phyloP scores from a whole-genome alignment of 2,329 filamentous ascomycete species.

The Mycosphaerella arachidis region DNA sequence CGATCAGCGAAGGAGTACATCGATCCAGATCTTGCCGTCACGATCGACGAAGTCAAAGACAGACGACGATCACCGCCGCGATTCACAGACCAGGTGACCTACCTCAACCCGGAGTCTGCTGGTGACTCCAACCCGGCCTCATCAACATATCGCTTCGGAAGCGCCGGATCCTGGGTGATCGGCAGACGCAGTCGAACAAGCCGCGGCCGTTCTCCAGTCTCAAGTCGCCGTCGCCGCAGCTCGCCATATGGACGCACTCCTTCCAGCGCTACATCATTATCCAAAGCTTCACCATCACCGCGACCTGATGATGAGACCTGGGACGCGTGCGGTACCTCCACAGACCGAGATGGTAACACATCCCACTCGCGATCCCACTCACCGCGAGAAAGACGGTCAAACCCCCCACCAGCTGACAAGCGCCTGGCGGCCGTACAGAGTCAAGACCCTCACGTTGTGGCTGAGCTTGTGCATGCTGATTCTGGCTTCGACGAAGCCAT shows the following conservation, averaged over 20 bases:
- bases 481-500: constrained; percentile 44
- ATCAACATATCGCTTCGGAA: constrained; percentile 41
- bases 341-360: too few species aligned
- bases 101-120: constrained; percentile 21
- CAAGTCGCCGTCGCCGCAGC: constrained; percentile 29
- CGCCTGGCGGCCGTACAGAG: constrained; percentile 3
- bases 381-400: neutral
- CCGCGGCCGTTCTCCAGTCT: constrained; percentile 33
- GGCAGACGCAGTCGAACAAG: constrained; percentile 23
- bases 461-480: constrained; percentile 31
- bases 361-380: neutral
- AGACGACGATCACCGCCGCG: constrained; percentile 8
- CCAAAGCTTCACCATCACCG: constrained; percentile 7
- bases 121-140: constrained; percentile 39
- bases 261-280: constrained; percentile 29
- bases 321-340: neutral
- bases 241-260: constrained; percentile 33
- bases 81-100: constrained; percentile 27
- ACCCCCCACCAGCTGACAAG: constrained; percentile 1
- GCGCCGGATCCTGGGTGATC: constrained; percentile 43
- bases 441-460: neutral
- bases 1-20: constrained; percentile 46
- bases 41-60: constrained; percentile 40
- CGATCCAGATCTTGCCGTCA: constrained; percentile 42
- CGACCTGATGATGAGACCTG: neutral